These are phyloP conservation scores for Boletus rubroflammeus DNA, from an alignment of 768 basidiomycete genomes.

Conservation along the genomic window DNA sequence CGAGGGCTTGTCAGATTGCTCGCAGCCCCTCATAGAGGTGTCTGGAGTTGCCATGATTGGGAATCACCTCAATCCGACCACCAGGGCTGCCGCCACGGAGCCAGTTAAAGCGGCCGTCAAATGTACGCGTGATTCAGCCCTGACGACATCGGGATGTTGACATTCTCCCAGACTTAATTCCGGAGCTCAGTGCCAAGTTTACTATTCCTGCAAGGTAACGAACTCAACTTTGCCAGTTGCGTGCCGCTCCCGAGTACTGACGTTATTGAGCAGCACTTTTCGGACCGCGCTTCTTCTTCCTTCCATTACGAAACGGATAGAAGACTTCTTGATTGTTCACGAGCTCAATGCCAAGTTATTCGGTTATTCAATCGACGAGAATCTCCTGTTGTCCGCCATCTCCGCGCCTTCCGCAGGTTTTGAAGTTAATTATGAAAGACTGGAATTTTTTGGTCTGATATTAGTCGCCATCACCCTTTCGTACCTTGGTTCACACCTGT, in stretches of 20 bases:
- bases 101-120: conserved; percentile 46
- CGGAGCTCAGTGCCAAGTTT: conserved; percentile 73
- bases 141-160: conserved; percentile 27
- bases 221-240: conserved; percentile 19
- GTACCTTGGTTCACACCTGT: conserved; percentile 22
- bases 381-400: conserved; percentile 60
- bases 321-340: conserved; percentile 71
- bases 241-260: conserved; percentile 21
- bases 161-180: conserved; percentile 62
- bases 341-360: conserved; percentile 75
- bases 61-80: conserved; percentile 59
- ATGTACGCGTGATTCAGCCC: conserved; percentile 43
- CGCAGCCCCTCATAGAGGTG: conserved; percentile 75
- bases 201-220: conserved; percentile 69
- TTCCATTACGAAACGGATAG: conserved; percentile 67
- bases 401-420: conserved; percentile 66
- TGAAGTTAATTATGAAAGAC: conserved; percentile 77
- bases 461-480: conserved; percentile 4
- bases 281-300: conserved; percentile 70
- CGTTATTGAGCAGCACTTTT: conserved; percentile 47
- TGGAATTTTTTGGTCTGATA: conserved; percentile 72
- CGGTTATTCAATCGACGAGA: conserved; percentile 55
- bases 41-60: conserved; percentile 44
- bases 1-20: conserved; percentile 53
- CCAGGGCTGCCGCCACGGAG: conserved; percentile 36